Base-by-base conservation (phyloP, 2,329 filamentous ascomycete species). In the Pseudogymnoascus sp. region DNA sequence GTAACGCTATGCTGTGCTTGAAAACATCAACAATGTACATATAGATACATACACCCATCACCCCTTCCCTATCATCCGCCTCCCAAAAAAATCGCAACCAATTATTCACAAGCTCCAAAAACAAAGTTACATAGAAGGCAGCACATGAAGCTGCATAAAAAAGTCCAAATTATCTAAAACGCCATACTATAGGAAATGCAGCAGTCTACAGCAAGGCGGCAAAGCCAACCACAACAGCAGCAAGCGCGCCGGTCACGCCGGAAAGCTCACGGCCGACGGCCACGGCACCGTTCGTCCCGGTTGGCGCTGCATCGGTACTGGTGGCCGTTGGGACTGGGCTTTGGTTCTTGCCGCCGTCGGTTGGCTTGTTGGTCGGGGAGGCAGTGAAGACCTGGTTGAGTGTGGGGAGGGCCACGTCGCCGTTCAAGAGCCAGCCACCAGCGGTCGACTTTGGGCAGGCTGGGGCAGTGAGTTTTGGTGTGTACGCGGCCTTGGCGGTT, bases 351-450 rank as follows among this genome's bases (percentile, higher is more conserved):
- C 23, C 44, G 14, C 3, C 44, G 23, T 12, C 44, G 14, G 14
- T 31, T 31, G 44, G 44, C 23, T 53, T 62, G 31, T 59, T 65
- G 12, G 67, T 69, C 61, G 68, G 62, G 8, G 53, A 40, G 37
- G 56, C 50, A 12, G 59, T 31, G 44, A 77, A 70, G 3, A 76
- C 78, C 69, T 85, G 79, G 12, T 87, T 89, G 6, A 94, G 68
- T 1, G 83, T 86, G 0, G 92, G 91, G 23, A 95, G 79, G 11
- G 82, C 74, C 2, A 87, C 84, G 66, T 86, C 84, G 14, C 89
- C 87, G 68, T 90, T 77, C 3, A 95, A 84, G 18, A 85, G 79
- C 91, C 91, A 96, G 33, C 84, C 83, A 25, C 81, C 84, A 1
- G 80, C 70, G 0, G 89, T 93, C 28, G 84, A 87, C 1, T 80